A percentile compares a stretch with the other conserved stretches of the same genome.
phyloP scores from a whole-genome alignment of 2,329 filamentous ascomycete species.

The Aspergillus neotritici region DNA sequence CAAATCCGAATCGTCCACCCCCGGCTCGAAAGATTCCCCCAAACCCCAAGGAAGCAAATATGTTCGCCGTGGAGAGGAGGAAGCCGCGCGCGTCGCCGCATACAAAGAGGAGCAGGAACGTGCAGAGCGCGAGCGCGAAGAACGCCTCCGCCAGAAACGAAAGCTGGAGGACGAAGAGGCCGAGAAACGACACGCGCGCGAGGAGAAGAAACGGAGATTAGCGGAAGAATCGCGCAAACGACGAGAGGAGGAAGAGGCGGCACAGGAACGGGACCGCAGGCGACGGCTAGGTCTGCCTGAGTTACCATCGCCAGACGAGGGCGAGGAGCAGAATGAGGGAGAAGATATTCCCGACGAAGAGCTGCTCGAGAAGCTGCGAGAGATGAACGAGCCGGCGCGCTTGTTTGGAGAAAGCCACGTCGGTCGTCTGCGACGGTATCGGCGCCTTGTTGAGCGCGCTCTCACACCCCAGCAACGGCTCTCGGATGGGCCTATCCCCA shows the following conservation, averaged over 20 bases:
- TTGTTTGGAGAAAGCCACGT: conserved; percentile 79
- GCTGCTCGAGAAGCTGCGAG: conserved; percentile 62
- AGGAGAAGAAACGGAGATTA: conserved; percentile 74
- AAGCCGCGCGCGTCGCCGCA: conserved; percentile 71
- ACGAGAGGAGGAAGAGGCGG: conserved; percentile 66
- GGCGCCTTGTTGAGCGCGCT: conserved; percentile 49
- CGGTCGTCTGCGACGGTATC: conserved; percentile 64
- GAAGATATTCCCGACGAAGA: conserved; percentile 64
- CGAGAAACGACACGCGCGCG: conserved; percentile 60
- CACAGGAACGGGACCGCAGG: conserved; percentile 65
- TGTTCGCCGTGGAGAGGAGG: conserved; percentile 75
- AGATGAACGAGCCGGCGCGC: conserved; percentile 63
- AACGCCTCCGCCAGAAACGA: conserved; percentile 69
- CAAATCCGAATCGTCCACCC: conserved; percentile 25
- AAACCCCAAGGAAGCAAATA: conserved; percentile 61
- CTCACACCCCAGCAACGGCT: conserved; percentile 40
- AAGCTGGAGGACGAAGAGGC: conserved; percentile 83
- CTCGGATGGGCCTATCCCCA: conserved; percentile 77
- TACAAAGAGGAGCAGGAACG: conserved; percentile 78
- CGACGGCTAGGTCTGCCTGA: conserved; percentile 78
- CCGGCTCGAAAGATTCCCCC: conserved; percentile 15
- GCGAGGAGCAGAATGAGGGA: conserved; percentile 31
- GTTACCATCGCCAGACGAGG: conserved; percentile 45
- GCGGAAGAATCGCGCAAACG: conserved; percentile 71
- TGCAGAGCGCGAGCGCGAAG: conserved; percentile 64